Evolutionary conservation across 2,329 filamentous ascomycete genomes (phyloP).

Genomic region (Balansia obtecta): DNA sequence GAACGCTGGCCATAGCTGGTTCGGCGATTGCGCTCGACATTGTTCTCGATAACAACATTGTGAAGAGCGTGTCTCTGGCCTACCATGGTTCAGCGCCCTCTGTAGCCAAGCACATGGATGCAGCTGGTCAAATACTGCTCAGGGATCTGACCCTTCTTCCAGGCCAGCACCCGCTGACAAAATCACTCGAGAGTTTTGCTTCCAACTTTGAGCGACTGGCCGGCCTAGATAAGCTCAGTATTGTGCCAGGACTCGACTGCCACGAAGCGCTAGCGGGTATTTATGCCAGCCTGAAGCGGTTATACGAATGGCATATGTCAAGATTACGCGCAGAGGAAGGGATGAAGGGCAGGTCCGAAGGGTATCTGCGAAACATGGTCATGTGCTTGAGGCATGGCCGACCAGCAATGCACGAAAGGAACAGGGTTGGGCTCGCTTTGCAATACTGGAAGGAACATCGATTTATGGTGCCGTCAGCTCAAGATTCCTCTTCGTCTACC

Average conservation of each 20-base stretch:
- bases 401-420: constrained; percentile 57
- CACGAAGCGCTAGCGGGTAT: constrained; percentile 67
- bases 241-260: constrained; percentile 56
- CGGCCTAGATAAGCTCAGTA: constrained; percentile 58
- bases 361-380: constrained; percentile 41
- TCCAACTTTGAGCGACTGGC: constrained; percentile 59
- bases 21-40: constrained; percentile 50
- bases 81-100: constrained; percentile 48
- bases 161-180: constrained; percentile 52
- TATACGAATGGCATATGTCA: constrained; percentile 60
- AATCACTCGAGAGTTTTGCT: constrained; percentile 58
- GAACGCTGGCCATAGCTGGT: constrained; percentile 49
- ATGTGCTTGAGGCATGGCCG: constrained; percentile 59
- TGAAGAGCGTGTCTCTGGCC: constrained; percentile 48
- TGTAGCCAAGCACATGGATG: constrained; percentile 46
- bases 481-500: constrained; percentile 24
- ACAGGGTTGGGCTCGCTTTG: constrained; percentile 54
- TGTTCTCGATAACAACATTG: constrained; percentile 46
- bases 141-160: constrained; percentile 49
- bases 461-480: constrained; percentile 27
- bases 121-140: constrained; percentile 53
- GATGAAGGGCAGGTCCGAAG: constrained; percentile 31
- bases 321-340: constrained; percentile 38
- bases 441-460: constrained; percentile 66
- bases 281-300: constrained; percentile 53